Conservation (phyloP, 2,329 filamentous ascomycete species). For the Calonectria pauciramosa region DNA sequence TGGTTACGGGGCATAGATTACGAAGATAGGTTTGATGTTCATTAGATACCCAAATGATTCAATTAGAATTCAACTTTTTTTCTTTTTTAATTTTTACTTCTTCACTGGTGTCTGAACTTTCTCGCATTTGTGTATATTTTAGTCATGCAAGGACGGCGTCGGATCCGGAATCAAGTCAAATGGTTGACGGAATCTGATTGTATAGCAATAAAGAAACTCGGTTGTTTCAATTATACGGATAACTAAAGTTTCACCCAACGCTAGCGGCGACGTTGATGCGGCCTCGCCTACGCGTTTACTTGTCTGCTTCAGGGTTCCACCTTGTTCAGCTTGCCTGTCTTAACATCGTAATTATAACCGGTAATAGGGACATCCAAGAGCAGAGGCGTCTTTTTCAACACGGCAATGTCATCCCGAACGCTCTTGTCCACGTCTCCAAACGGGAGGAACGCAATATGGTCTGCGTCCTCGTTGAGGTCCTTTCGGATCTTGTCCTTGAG, state of each 20-base stretch:
- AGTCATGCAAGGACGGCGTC: background rate
- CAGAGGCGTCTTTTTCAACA: conserved; percentile 70
- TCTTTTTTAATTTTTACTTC: too few species aligned
- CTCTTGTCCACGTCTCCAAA: conserved; percentile 75
- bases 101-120: background rate
- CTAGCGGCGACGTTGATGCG: too few species aligned
- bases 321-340: conserved; percentile 70
- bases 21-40: conserved; percentile 32
- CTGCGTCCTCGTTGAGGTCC: conserved; percentile 68
- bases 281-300: background rate
- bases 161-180: background rate
- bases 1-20: conserved; percentile 39
- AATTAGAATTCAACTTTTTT: background rate
- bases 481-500: conserved; percentile 68
- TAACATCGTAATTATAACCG: conserved; percentile 84
- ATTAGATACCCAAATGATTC: background rate
- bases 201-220: background rate
- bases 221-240: background rate
- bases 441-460: conserved; percentile 73
- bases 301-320: conserved; percentile 29
- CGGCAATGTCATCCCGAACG: conserved; percentile 75
- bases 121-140: background rate
- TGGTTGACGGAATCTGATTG: background rate
- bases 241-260: background rate
- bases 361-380: conserved; percentile 75